These are phyloP conservation scores for Brassica juncea DNA, from an alignment of 345 rosid species.

Conservation along the genomic window DNA sequence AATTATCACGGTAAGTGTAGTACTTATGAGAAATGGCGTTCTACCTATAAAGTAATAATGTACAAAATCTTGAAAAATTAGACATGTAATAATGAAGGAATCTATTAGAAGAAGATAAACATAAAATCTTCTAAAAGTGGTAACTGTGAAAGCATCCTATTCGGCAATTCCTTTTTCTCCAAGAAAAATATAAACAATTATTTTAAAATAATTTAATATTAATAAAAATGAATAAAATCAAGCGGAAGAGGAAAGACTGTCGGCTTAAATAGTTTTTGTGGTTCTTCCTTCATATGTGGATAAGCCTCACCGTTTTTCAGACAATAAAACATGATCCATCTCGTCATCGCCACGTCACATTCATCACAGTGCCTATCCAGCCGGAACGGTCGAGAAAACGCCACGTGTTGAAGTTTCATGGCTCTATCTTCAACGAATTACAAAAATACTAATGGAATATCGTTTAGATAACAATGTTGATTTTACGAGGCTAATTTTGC, in stretches of 20 bases:
- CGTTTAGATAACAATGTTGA: not conserved
- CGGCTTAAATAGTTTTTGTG: constrained; percentile 25
- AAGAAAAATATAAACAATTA: not conserved
- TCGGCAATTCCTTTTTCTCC: not conserved
- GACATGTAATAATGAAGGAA: constrained; percentile 11
- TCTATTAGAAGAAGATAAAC: constrained; percentile 25
- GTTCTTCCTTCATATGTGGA: constrained; percentile 25
- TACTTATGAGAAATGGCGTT: not conserved
- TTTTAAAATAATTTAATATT: not conserved
- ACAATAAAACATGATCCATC: constrained; percentile 18
- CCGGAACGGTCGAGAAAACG: constrained; percentile 1
- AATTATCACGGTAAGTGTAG: not conserved
- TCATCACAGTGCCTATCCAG: constrained; percentile 30
- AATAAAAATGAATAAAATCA: not conserved
- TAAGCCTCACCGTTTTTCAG: constrained; percentile 30
- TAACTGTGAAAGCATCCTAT: constrained; percentile 7
- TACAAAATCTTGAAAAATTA: constrained; percentile 3
- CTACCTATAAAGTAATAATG: constrained; percentile 16
- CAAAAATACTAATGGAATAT: not conserved
- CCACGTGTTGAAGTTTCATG: constrained; percentile 22
- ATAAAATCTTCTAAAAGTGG: constrained; percentile 33
- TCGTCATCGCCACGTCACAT: constrained; percentile 41
- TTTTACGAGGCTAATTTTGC: not conserved
- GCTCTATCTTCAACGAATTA: constrained; percentile 11
- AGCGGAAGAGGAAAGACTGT: constrained; percentile 28